Percentiles rank a stretch among this genome's conserved stretches.
Conservation (phyloP, 805 yeast species). For the Torulaspora delbrueckii region DNA sequence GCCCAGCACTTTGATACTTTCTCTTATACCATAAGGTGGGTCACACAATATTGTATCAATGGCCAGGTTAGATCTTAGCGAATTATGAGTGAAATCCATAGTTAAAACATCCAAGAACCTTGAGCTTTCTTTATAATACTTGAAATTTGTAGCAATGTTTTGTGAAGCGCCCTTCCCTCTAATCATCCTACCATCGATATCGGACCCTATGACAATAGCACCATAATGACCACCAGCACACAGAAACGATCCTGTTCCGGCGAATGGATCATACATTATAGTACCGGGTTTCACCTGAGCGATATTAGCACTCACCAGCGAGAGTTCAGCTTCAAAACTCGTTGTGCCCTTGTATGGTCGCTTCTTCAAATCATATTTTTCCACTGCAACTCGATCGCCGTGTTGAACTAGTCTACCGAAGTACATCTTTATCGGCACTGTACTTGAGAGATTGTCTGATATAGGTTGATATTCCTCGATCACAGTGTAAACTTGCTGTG, state of each 20-base stretch:
- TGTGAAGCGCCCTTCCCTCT: conserved; percentile 53
- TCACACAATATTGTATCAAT: conserved; percentile 88
- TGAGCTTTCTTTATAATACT: conserved; percentile 57
- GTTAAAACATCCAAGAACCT: conserved; percentile 71
- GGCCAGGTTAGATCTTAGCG: conserved; percentile 55
- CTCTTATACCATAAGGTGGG: conserved; percentile 97
- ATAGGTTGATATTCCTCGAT: conserved; percentile 67
- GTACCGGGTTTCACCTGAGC: conserved; percentile 66
- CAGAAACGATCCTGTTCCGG: conserved; percentile 92
- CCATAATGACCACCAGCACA: conserved; percentile 85
- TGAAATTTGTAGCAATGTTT: conserved; percentile 58
- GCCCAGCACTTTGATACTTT: conserved; percentile 90
- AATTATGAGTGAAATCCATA: conserved; percentile 93
- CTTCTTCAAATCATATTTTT: conserved; percentile 71
- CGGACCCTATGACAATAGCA: conserved; percentile 77
- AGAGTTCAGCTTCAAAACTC: conserved; percentile 90
- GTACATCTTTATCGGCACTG: conserved; percentile 52
- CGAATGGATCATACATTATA: conserved; percentile 87
- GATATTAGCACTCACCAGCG: conserved; percentile 81
- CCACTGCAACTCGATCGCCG: conserved; percentile 64
- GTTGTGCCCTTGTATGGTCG: conserved; percentile 93
- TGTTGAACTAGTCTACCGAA: conserved; percentile 69
- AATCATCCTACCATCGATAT: conserved; percentile 77
- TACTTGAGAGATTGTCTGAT: conserved; percentile 40
- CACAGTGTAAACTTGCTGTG: conserved; percentile 65